Conservation (phyloP, 805 yeast species). For the Candida easanensis region DNA sequence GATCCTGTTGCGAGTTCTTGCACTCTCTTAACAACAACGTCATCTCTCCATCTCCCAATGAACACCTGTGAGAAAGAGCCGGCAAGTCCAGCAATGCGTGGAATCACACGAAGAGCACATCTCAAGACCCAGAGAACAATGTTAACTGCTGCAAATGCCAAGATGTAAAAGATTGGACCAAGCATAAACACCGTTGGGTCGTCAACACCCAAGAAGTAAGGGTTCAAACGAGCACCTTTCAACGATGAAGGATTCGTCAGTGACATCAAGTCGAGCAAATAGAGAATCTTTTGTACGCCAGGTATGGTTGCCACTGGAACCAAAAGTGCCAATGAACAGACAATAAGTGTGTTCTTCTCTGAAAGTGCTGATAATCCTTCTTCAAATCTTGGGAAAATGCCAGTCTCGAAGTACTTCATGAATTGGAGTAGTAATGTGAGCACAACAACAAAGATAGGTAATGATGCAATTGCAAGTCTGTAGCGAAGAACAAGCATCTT, state of each 20-base stretch:
- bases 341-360: constrained; percentile 27
- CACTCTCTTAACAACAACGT: not conserved
- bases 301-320: constrained; percentile 37
- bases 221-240: constrained; percentile 44
- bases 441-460: constrained; percentile 61
- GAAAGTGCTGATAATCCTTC: constrained; percentile 42
- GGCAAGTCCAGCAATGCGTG: not conserved
- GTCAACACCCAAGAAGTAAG: constrained; percentile 67
- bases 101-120: constrained; percentile 2
- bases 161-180: constrained; percentile 53
- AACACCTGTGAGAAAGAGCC: not conserved
- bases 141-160: constrained; percentile 44
- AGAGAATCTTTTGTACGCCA: constrained; percentile 37
- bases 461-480: constrained; percentile 68
- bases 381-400: constrained; percentile 42
- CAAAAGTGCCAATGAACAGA: constrained; percentile 32
- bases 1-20: constrained; percentile 5
- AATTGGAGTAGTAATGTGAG: constrained; percentile 57
- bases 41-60: not conserved
- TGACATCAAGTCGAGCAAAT: constrained; percentile 52
- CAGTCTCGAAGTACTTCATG: constrained; percentile 35
- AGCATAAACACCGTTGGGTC: constrained; percentile 53
- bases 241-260: constrained; percentile 44
- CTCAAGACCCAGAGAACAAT: constrained; percentile 28
- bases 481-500: constrained; percentile 72